Percentiles rank a stretch among this genome's conserved stretches.
Conservation (phyloP, 163 green algal genomes). For the Prototheca stagnorum region DNA sequence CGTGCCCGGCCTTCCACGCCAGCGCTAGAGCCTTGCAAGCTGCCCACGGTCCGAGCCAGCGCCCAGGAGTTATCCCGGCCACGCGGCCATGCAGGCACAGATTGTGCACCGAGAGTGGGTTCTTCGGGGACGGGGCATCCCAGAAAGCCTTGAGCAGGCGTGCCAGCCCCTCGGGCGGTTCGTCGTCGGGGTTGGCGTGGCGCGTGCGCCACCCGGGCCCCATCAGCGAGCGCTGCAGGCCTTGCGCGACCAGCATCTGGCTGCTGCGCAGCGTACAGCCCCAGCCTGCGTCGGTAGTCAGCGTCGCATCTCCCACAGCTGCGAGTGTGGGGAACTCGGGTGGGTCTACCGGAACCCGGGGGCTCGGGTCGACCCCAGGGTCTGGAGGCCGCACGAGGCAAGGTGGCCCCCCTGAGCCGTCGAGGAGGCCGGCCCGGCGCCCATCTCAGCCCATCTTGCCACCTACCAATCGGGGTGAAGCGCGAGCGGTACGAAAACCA, state of each 20-base stretch:
- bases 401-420: neutral
- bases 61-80: slow-evolving; percentile 20
- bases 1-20: neutral
- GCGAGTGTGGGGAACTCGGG: neutral
- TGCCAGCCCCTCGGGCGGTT: slow-evolving; percentile 8
- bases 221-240: slow-evolving; percentile 26
- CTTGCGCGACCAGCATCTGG: slow-evolving; percentile 79
- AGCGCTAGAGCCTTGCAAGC: slow-evolving; percentile 57
- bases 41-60: slow-evolving; percentile 75
- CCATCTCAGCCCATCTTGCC: neutral
- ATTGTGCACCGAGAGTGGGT: slow-evolving; percentile 57
- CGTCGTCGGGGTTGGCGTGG: neutral
- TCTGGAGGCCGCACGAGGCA: neutral
- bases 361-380: neutral
- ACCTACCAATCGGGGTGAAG: neutral
- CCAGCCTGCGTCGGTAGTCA: slow-evolving; percentile 78
- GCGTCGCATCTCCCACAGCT: slow-evolving; percentile 18
- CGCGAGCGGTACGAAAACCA: neutral
- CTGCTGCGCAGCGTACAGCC: slow-evolving; percentile 84
- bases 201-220: slow-evolving; percentile 25
- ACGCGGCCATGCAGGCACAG: slow-evolving; percentile 31
- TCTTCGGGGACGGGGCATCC: slow-evolving; percentile 17
- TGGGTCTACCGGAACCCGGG: neutral
- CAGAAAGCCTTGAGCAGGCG: slow-evolving; percentile 33
- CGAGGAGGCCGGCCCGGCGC: neutral